Conservation (phyloP, 306 rosid genomes). For the Abrus pulchellus region DNA sequence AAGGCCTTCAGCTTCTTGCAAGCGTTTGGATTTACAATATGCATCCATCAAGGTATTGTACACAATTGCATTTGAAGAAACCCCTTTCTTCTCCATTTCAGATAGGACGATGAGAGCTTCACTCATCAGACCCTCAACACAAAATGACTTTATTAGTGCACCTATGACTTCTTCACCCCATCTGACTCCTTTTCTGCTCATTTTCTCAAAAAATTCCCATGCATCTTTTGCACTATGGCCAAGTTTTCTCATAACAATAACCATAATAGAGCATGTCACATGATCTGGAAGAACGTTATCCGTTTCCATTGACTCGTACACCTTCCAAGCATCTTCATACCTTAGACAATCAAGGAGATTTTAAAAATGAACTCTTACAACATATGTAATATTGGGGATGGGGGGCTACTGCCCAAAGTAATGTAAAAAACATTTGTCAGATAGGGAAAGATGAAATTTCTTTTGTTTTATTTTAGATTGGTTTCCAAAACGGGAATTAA, state of each 20-base stretch:
- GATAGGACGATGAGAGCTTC: slow-evolving; percentile 85
- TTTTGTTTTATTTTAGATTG: not conserved
- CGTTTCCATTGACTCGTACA: slow-evolving; percentile 78
- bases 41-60: slow-evolving; percentile 85
- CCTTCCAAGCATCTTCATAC: slow-evolving; percentile 81
- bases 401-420: not conserved
- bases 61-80: slow-evolving; percentile 74
- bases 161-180: slow-evolving; percentile 90
- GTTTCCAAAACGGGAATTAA: not conserved
- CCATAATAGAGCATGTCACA: slow-evolving; percentile 86
- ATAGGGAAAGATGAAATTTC: not conserved
- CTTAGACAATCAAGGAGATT: slow-evolving; percentile 53
- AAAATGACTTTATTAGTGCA: slow-evolving; percentile 79
- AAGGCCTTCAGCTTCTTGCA: slow-evolving; percentile 95
- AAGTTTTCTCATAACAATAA: slow-evolving; percentile 74
- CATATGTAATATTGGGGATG: not conserved
- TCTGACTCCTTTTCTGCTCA: slow-evolving; percentile 84
- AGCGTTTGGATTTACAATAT: slow-evolving; percentile 71
- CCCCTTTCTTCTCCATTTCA: slow-evolving; percentile 83
- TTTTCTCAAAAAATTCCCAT: slow-evolving; percentile 87
- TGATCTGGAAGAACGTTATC: slow-evolving; percentile 76
- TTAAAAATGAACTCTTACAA: slow-evolving; percentile 37
- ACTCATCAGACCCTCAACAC: slow-evolving; percentile 81
- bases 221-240: slow-evolving; percentile 85
- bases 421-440: not conserved